These are phyloP conservation scores for Urochloa ruziziensis DNA, from an alignment of 176 grass and related monocot species.

Conservation along the genomic window DNA sequence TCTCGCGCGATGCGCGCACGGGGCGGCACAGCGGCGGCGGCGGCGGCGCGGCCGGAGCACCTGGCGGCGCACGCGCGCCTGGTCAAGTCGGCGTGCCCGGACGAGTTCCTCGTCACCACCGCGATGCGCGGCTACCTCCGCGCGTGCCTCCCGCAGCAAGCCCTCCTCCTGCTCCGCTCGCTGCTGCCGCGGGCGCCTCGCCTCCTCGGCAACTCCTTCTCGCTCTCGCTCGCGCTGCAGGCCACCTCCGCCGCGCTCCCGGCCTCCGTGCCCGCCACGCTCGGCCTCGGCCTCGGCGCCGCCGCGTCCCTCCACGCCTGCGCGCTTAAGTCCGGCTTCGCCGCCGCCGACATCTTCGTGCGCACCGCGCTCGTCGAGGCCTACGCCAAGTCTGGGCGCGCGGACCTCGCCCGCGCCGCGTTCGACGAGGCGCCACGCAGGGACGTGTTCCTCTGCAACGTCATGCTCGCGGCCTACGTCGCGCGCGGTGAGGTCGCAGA, in stretches of 20 bases:
- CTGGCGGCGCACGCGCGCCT: slow-evolving; percentile 44
- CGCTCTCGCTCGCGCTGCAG: slow-evolving; percentile 52
- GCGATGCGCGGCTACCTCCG: slow-evolving; percentile 56
- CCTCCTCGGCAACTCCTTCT: slow-evolving; percentile 51
- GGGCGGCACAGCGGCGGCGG: not conserved
- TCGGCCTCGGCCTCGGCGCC: not conserved
- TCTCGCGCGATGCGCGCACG: slow-evolving; percentile 33
- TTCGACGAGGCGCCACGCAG: slow-evolving; percentile 55
- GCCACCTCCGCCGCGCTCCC: not conserved
- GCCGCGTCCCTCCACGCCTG: slow-evolving; percentile 37
- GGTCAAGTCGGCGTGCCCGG: slow-evolving; percentile 39
- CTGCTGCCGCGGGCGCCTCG: slow-evolving; percentile 40
- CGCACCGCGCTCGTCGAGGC: slow-evolving; percentile 71
- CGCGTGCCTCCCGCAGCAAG: slow-evolving; percentile 20
- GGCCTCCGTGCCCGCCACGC: not conserved
- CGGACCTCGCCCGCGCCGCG: slow-evolving; percentile 32
- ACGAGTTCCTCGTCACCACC: slow-evolving; percentile 39
- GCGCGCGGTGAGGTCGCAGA: slow-evolving; percentile 26
- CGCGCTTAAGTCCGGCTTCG: slow-evolving; percentile 54
- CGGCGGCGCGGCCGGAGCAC: slow-evolving; percentile 29
- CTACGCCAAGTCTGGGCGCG: slow-evolving; percentile 45
- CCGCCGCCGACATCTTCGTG: slow-evolving; percentile 59
- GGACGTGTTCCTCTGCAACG: slow-evolving; percentile 63
- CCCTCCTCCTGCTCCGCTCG: slow-evolving; percentile 36
- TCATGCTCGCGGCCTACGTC: slow-evolving; percentile 56